Evolutionary conservation across 768 basidiomycete genomes (phyloP).

Genomic region (Nidularia sp.): DNA sequence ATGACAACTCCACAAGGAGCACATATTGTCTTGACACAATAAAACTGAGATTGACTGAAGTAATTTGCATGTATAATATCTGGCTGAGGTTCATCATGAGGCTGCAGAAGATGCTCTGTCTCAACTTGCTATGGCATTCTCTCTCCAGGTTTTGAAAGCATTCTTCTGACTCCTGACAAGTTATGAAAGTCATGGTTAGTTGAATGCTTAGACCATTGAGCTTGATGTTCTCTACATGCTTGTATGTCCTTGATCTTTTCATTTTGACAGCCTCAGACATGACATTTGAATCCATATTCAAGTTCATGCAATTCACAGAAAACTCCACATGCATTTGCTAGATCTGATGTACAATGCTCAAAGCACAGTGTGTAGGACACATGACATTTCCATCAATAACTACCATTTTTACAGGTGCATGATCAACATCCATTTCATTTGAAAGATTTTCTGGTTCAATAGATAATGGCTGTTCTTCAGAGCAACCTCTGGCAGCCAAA

Average conservation of each 20-base stretch:
- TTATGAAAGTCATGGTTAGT: neutral
- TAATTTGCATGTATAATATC: too few relatives aligned
- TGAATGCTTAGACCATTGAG: neutral
- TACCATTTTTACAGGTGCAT: slow-evolving; percentile 1
- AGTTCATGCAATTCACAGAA: neutral
- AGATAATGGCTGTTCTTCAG: neutral
- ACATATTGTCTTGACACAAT: too few relatives aligned
- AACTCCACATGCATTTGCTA: neutral
- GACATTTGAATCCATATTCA: neutral
- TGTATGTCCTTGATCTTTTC: neutral
- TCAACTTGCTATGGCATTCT: too few relatives aligned
- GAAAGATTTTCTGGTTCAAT: neutral
- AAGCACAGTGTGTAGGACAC: slow-evolving; percentile 1
- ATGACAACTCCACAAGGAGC: too few relatives aligned
- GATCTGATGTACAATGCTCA: neutral
- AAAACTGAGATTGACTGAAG: too few relatives aligned
- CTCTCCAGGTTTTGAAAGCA: neutral
- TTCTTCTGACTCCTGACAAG: neutral
- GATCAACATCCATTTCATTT: neutral
- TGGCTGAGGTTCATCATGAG: too few relatives aligned
- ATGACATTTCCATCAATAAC: slow-evolving; percentile 2
- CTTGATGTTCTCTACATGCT: neutral
- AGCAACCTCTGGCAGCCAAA: neutral
- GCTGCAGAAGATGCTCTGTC: too few relatives aligned
- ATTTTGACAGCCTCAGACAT: neutral